Base-by-base conservation (phyloP, 2,329 filamentous ascomycete genomes). In the Sporothrix phasma region DNA sequence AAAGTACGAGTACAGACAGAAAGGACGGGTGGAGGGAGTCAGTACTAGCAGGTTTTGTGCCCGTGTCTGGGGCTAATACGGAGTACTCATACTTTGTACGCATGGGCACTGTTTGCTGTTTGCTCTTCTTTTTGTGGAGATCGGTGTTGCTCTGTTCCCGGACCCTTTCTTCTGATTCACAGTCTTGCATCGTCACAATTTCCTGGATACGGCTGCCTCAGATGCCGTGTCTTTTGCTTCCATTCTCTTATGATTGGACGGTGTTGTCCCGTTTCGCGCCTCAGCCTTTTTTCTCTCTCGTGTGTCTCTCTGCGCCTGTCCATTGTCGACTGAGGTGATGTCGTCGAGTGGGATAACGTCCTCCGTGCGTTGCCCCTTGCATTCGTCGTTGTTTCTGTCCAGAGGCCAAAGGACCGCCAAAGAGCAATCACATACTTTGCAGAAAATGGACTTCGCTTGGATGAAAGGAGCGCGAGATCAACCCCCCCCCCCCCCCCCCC, bases 401-500 rank as follows among this genome's bases (percentile, higher is more conserved):
- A 53, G 26, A 10, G 29, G 17, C 49, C 29, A 15, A 22, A 19
- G 56, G 22, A 39, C 34, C 54, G n/a, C 39, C 11, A 59, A 31
- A 11, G 45, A 19, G 29, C 49, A 24, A 61, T 61, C 43, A 61
- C 41, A 26, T 34, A n/a, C n/a, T n/a, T n/a, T n/a, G n/a, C 19
- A 15, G 51, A 61, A 61, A 61, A 31, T 39, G 59, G 59, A 45
- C 24, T 34, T 45, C 59, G 59, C 59, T 61, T 61, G 59, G 59
- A 51, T 61, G 45, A 61, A 61, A 49, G 59, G 29, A 61, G 43
- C 26, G 59, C 59, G 59, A 29, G 59, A 61, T 61, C 59, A 51
- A 17, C 56, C 39, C n/a, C n/a, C n/a, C n/a, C n/a, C n/a, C n/a
- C n/a, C n/a, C n/a, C n/a, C n/a, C n/a, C n/a, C n/a, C n/a, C n/a